A percentile compares a stretch with the other conserved stretches of the same genome.
Conservation (phyloP, 2,329 filamentous ascomycete genomes). For the Phialophora macrospora region DNA sequence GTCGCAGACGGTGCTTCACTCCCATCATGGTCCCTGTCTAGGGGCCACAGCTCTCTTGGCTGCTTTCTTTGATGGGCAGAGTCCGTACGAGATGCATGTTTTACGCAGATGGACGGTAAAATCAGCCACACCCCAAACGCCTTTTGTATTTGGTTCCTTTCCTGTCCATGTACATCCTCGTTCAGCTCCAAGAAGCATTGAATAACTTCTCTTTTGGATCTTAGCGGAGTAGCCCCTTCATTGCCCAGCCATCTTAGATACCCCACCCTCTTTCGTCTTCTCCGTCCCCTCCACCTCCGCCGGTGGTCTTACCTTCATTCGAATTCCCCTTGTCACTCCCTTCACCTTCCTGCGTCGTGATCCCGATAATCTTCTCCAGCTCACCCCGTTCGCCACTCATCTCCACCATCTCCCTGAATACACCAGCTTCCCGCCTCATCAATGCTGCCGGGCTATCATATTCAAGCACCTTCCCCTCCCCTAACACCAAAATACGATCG, state of each 20-base stretch:
- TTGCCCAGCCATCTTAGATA: neutral
- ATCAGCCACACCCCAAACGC: neutral
- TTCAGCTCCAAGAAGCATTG: neutral
- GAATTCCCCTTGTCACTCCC: neutral
- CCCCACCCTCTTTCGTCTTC: neutral
- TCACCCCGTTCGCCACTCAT: slow-evolving; percentile 46
- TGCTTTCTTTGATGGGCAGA: neutral
- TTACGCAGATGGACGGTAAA: neutral
- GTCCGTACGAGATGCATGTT: neutral
- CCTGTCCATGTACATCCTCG: neutral
- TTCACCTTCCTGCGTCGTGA: neutral
- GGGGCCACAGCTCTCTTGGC: neutral
- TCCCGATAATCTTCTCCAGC: slow-evolving; percentile 40
- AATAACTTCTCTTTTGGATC: neutral
- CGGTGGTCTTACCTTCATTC: neutral
- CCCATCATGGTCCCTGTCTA: neutral
- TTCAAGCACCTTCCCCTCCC: slow-evolving; percentile 69
- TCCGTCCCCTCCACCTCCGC: neutral
- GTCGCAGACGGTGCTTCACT: too few species aligned
- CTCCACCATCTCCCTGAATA: slow-evolving; percentile 64
- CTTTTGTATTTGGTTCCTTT: neutral
- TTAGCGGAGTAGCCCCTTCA: neutral
- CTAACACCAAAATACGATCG: slow-evolving; percentile 73
- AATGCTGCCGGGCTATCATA: slow-evolving; percentile 68
- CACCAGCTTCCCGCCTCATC: slow-evolving; percentile 57